These are phyloP conservation scores for Orbilia javanica DNA, from an alignment of 2,329 filamentous ascomycete species.

Conservation along the genomic window DNA sequence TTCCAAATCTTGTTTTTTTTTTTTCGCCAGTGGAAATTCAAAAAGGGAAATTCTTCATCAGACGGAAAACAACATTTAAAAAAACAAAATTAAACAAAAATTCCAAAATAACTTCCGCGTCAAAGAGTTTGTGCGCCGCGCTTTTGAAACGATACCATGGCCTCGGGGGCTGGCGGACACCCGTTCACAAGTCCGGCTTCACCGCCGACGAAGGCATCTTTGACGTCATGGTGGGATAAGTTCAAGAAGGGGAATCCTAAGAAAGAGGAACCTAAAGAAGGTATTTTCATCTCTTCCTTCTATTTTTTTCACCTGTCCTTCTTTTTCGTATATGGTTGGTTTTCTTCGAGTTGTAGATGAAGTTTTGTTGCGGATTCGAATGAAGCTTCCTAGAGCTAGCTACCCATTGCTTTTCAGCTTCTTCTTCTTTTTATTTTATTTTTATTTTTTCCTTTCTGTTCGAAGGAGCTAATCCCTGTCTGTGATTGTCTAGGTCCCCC, in stretches of 20 bases:
- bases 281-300: constrained; percentile 22
- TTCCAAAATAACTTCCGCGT: background rate
- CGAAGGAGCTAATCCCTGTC: constrained; percentile 4
- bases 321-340: background rate
- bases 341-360: background rate
- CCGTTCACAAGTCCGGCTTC: constrained; percentile 70
- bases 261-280: constrained; percentile 69
- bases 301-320: background rate
- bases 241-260: constrained; percentile 75
- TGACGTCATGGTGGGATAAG: constrained; percentile 97
- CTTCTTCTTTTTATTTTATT: too few species aligned
- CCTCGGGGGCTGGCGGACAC: constrained; percentile 52
- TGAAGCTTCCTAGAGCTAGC: constrained; percentile 16
- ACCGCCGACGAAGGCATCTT: constrained; percentile 84
- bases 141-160: constrained; percentile 25
- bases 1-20: background rate
- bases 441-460: background rate
- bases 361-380: background rate
- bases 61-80: too few species aligned
- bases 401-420: constrained; percentile 11
- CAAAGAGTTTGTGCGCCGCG: constrained; percentile 1
- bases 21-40: background rate
- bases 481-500: constrained; percentile 65
- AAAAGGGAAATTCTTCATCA: background rate
- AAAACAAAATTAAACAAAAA: too few species aligned